These are phyloP conservation scores for Cardiospermum halicacabum DNA, from an alignment of 345 rosid genomes.

Conservation along the genomic window DNA sequence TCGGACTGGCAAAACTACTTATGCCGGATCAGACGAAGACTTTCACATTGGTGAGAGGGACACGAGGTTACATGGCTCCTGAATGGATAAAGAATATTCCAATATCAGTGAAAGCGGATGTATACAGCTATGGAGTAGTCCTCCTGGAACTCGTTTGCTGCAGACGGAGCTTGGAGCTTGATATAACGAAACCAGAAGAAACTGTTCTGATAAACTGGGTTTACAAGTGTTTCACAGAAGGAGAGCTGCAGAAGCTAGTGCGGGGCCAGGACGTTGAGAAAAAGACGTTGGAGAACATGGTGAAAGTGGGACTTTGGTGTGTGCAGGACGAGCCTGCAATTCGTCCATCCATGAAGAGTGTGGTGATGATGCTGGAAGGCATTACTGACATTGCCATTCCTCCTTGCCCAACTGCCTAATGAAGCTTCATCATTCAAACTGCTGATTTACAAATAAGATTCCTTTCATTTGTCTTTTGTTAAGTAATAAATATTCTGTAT, in stretches of 20 bases:
- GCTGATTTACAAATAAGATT: no score
- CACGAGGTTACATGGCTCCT: no score
- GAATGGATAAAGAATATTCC: no score
- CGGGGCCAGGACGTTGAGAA: not conserved
- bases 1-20: no score
- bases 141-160: constrained; percentile 19
- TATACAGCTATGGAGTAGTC: constrained; percentile 21
- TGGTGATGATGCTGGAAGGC: constrained; percentile 4
- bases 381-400: not conserved
- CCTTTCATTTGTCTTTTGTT: no score
- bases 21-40: no score
- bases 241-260: constrained; percentile 9
- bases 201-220: not conserved
- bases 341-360: no score
- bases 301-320: no score
- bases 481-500: no score
- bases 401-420: not conserved
- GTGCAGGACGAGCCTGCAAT: no score
- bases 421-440: no score
- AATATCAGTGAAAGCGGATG: constrained; percentile 17
- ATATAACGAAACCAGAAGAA: not conserved
- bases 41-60: no score
- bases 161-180: constrained; percentile 15
- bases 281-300: not conserved
- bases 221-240: not conserved